phyloP scores from a whole-genome alignment of 805 yeast species.

The Candida golubevii region DNA sequence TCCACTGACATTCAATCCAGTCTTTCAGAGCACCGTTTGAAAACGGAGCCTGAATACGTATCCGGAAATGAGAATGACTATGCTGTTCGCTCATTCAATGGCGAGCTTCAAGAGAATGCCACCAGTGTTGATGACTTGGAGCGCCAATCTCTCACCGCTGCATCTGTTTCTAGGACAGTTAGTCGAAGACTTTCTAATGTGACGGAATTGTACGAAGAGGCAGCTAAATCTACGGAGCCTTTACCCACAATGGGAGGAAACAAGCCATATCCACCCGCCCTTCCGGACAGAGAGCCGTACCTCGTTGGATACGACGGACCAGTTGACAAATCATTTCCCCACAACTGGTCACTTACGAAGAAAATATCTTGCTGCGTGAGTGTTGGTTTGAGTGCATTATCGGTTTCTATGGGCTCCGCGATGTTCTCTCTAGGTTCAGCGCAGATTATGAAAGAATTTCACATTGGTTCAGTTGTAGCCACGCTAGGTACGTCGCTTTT shows the following conservation, averaged over 20 bases:
- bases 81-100: constrained; percentile 9
- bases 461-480: constrained; percentile 64
- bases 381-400: constrained; percentile 31
- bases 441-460: constrained; percentile 46
- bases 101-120: constrained; percentile 2
- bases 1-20: not conserved
- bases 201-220: constrained; percentile 25
- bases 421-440: constrained; percentile 62
- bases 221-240: constrained; percentile 25
- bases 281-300: constrained; percentile 53
- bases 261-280: constrained; percentile 56
- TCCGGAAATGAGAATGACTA: constrained; percentile 8
- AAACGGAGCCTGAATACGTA: constrained; percentile 6
- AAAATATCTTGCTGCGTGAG: constrained; percentile 23
- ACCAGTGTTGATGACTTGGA: constrained; percentile 2
- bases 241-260: constrained; percentile 60
- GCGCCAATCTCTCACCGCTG: constrained; percentile 13
- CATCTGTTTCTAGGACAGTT: constrained; percentile 12
- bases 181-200: constrained; percentile 23
- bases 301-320: constrained; percentile 74
- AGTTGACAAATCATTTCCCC: constrained; percentile 75
- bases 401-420: constrained; percentile 73
- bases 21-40: constrained; percentile 6
- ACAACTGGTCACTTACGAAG: constrained; percentile 56
- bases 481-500: constrained; percentile 73